Evolutionary conservation across 345 rosid genomes (phyloP), one percentile per base, ranked within the genome.

Genomic region (Eucalyptus globulus): DNA sequence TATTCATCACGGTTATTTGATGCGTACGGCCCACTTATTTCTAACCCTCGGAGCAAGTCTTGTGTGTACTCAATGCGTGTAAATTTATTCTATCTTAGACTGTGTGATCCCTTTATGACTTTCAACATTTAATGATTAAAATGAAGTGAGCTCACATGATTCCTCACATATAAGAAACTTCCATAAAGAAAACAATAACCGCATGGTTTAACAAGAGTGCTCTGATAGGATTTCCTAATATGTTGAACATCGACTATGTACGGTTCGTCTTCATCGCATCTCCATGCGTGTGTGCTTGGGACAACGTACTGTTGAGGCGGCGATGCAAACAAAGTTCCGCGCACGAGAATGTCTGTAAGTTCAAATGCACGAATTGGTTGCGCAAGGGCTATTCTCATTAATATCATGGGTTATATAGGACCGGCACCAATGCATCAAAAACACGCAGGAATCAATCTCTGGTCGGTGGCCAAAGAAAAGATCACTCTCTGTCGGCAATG

Each of bases 61-160:
- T 2, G 15, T 12, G 6, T 37, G 9, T 7, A 11, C 47, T 76
- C 6, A 21, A 22, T 4, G 15, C 5, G 21, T 10, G 5, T 11
- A 40, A 76, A 37, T 26, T 76, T 26, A 2, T 26, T 21, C 0
- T 3, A 37, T 72, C 8, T 40, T 21, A 37, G 5, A 37, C 4
- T 7, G 0, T 22, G 27, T 1, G 14, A 40, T 21, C 7, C 15
- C 2, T 22, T 6, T 6, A 40, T 12, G 3, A 7, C 29, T 76
- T 40, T 37, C 47, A 19, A 76, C 15, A 76, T 67, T 9, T 21
- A 7, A 72, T 40, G 7, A 21, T 0, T 21, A 12, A 40, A 26
- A 76, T 76, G 14, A 6, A 76, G 47, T 21, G 14, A 40, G 47
- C 5, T 40, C 15, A 11, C 47, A 6, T 21, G 9, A 21, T 44